Evolutionary conservation across 2,329 filamentous ascomycete species (phyloP).

Genomic region (Alternaria novae-zelandiae): DNA sequence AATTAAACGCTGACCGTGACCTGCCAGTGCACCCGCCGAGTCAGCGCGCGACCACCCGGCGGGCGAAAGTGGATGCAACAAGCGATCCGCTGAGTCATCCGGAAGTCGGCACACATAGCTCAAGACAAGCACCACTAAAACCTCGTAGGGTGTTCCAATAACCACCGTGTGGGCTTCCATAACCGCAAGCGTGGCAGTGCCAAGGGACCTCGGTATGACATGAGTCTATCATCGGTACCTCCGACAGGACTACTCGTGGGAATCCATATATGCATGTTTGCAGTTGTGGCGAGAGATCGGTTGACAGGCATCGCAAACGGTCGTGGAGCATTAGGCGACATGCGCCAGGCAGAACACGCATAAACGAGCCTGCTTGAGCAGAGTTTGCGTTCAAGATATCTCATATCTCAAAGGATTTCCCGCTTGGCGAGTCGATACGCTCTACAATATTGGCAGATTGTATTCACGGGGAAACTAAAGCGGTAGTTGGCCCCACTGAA

Average conservation of each 20-base stretch:
- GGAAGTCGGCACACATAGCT: slow-evolving; percentile 11
- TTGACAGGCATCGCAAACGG: neutral
- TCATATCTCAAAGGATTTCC: slow-evolving; percentile 1
- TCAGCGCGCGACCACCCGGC: neutral
- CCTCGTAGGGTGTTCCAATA: neutral
- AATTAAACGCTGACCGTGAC: neutral
- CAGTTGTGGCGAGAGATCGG: neutral
- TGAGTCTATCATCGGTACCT: slow-evolving; percentile 5
- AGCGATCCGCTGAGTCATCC: slow-evolving; percentile 10
- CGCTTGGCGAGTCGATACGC: slow-evolving; percentile 6
- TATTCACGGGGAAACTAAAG: slow-evolving; percentile 12
- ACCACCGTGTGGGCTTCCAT: slow-evolving; percentile 4
- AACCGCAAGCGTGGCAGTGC: slow-evolving; percentile 3
- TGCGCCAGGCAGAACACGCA: neutral
- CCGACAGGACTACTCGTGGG: neutral
- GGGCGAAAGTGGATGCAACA: neutral
- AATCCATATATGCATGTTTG: neutral
- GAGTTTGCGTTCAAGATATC: neutral
- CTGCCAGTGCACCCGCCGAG: neutral
- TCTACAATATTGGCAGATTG: neutral
- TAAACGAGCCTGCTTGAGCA: slow-evolving; percentile 1
- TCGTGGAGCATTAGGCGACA: neutral
- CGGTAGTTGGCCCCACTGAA: slow-evolving; percentile 6
- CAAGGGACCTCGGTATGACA: slow-evolving; percentile 18
- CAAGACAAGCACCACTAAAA: slow-evolving; percentile 2